Percentiles rank a stretch among this genome's conserved stretches.
Conservation (phyloP, 1,284 basidiomycete species). For the Leccinum pachyderme region DNA sequence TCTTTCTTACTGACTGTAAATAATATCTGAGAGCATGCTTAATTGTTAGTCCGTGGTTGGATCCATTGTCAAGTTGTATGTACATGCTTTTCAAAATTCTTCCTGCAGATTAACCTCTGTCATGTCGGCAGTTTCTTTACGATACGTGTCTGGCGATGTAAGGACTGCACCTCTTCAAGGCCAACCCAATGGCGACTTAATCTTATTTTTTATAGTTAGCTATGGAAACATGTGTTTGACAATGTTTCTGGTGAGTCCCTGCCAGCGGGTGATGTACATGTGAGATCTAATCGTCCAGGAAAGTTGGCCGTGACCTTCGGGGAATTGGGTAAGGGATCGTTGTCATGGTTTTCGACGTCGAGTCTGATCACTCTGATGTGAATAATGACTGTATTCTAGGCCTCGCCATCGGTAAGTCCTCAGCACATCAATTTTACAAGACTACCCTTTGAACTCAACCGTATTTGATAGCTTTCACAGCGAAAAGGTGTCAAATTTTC, state of each 20-base stretch:
- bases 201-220: conserved; percentile 47
- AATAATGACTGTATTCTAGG: conserved; percentile 5
- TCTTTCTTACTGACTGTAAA: not conserved
- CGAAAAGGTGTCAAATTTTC: conserved; percentile 42
- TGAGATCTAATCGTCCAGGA: conserved; percentile 1
- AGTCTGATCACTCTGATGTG: not conserved
- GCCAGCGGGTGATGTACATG: not conserved
- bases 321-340: conserved; percentile 43
- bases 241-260: conserved; percentile 48
- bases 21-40: conserved; percentile 6
- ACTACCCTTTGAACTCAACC: not conserved
- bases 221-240: conserved; percentile 54
- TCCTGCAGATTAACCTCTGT: not conserved
- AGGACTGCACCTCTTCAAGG: conserved; percentile 20
- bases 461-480: conserved; percentile 39
- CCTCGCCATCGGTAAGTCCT: conserved; percentile 18
- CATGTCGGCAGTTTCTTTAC: conserved; percentile 50
- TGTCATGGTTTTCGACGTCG: not conserved
- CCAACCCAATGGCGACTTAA: conserved; percentile 3
- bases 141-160: conserved; percentile 70
- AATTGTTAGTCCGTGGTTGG: conserved; percentile 52
- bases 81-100: conserved; percentile 8
- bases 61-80: conserved; percentile 61
- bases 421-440: not conserved
- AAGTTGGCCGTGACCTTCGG: conserved; percentile 47